A percentile compares a stretch with the other conserved stretches of the same genome.
Conservation (phyloP, 148 eudicot species). For the Heliosperma pusillum region DNA sequence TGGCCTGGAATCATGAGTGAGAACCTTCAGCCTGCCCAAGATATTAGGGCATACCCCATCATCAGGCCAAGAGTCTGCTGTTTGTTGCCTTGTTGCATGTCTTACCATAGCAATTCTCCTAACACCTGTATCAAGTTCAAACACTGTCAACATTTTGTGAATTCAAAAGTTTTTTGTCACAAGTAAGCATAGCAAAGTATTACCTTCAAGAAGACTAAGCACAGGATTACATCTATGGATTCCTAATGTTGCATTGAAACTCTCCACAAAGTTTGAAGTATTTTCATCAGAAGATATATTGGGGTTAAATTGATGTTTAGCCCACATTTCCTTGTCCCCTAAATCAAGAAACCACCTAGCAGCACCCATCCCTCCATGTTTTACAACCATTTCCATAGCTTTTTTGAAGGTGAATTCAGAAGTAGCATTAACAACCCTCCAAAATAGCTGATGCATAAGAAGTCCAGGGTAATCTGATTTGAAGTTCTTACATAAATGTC, state of each 20-base stretch:
- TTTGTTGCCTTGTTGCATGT: constrained; percentile 7
- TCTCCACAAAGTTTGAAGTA: not conserved
- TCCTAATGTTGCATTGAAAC: not conserved
- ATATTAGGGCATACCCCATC: constrained; percentile 11
- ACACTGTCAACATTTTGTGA: too few species aligned
- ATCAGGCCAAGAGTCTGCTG: not conserved
- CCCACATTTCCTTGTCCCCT: not conserved
- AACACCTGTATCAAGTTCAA: too few species aligned
- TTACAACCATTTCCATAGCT: not conserved
- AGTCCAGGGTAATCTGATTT: not conserved
- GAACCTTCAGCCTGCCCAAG: not conserved
- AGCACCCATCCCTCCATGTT: not conserved
- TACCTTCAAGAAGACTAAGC: not conserved
- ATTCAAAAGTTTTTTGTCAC: too few species aligned
- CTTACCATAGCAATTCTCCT: constrained; percentile 2
- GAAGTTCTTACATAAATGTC: not conserved
- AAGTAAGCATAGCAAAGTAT: too few species aligned
- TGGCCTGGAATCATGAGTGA: too few species aligned
- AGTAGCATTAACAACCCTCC: not conserved
- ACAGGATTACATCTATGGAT: not conserved
- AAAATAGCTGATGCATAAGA: not conserved
- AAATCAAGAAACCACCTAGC: not conserved
- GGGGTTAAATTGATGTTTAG: not conserved
- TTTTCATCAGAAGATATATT: not conserved
- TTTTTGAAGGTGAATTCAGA: not conserved